A percentile compares a stretch with the other conserved stretches of the same genome.
These are phyloP conservation scores for Astrocystis sublimbata DNA, from an alignment of 495 filamentous ascomycete genomes.

Conservation along the genomic window DNA sequence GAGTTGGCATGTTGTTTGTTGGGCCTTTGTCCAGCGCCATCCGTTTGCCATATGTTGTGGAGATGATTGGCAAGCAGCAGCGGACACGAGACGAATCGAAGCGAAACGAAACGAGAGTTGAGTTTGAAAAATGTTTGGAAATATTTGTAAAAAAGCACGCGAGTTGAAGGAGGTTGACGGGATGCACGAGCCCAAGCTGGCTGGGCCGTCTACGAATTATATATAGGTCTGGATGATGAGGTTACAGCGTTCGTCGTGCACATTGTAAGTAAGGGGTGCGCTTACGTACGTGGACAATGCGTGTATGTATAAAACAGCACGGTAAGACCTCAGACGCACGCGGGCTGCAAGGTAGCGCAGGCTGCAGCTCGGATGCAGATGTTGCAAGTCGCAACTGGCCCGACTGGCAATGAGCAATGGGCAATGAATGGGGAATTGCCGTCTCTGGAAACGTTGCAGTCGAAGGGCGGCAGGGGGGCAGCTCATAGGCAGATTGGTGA, in stretches of 20 bases:
- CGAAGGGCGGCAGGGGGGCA: conserved; percentile 19
- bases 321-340: too few relatives aligned
- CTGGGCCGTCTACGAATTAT: background rate
- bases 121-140: too few relatives aligned
- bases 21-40: conserved; percentile 1
- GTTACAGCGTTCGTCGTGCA: too few relatives aligned
- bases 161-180: background rate
- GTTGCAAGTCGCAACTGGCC: conserved; percentile 24
- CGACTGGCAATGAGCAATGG: too few relatives aligned
- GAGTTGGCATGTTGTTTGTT: conserved; percentile 10
- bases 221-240: background rate
- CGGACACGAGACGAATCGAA: background rate
- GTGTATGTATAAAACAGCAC: too few relatives aligned
- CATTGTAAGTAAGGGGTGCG: background rate
- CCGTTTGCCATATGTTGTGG: conserved; percentile 6
- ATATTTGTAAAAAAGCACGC: too few relatives aligned
- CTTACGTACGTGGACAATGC: background rate
- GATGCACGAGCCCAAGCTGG: background rate
- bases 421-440: conserved; percentile 33
- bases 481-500: too few relatives aligned
- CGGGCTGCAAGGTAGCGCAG: too few relatives aligned
- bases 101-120: too few relatives aligned
- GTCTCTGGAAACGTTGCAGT: conserved; percentile 38
- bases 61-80: background rate
- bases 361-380: conserved; percentile 16